Percentiles rank a stretch among this genome's conserved stretches.
phyloP scores from a whole-genome alignment of 352 stramenopile species.

The Pythium biforme region DNA sequence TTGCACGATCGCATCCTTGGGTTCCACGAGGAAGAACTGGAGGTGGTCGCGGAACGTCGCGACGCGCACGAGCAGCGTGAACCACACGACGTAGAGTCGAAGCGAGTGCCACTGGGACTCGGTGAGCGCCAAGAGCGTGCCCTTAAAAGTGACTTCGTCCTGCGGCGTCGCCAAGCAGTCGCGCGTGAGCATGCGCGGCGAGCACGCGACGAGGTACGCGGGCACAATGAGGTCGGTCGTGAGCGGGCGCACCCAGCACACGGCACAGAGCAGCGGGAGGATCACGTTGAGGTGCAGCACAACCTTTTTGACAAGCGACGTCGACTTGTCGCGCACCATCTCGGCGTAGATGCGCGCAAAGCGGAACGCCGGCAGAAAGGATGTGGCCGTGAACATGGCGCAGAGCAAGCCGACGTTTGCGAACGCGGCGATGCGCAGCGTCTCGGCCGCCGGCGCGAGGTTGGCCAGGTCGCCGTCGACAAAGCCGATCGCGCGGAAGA shows the following conservation, averaged over 20 bases:
- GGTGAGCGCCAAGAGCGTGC: conserved; percentile 29
- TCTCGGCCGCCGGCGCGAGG: conserved; percentile 26
- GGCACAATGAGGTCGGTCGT: conserved; percentile 49
- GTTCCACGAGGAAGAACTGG: conserved; percentile 77
- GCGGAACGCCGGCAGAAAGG: conserved; percentile 69
- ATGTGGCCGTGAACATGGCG: conserved; percentile 57
- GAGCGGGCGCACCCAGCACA: conserved; percentile 59
- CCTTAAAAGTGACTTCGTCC: conserved; percentile 26
- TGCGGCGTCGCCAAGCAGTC: conserved; percentile 50
- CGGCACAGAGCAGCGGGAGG: conserved; percentile 50
- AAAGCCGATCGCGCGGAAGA: conserved; percentile 57
- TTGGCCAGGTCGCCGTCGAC: conserved; percentile 57
- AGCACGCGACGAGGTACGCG: conserved; percentile 46
- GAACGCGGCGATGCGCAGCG: conserved; percentile 33
- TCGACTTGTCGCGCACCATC: conserved; percentile 50
- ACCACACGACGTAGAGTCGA: conserved; percentile 52
- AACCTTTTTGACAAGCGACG: conserved; percentile 33
- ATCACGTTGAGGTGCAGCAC: conserved; percentile 75
- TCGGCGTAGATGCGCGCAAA: conserved; percentile 81
- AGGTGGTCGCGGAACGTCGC: conserved; percentile 62
- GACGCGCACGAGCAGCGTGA: conserved; percentile 46
- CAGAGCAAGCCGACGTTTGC: conserved; percentile 38
- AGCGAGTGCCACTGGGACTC: conserved; percentile 57
- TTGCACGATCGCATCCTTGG: conserved; percentile 60
- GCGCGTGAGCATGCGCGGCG: conserved; percentile 35